Evolutionary conservation across 225 moss, liverwort and hornwort species (phyloP).

Genomic region (Rhytidiadelphus loreus): DNA sequence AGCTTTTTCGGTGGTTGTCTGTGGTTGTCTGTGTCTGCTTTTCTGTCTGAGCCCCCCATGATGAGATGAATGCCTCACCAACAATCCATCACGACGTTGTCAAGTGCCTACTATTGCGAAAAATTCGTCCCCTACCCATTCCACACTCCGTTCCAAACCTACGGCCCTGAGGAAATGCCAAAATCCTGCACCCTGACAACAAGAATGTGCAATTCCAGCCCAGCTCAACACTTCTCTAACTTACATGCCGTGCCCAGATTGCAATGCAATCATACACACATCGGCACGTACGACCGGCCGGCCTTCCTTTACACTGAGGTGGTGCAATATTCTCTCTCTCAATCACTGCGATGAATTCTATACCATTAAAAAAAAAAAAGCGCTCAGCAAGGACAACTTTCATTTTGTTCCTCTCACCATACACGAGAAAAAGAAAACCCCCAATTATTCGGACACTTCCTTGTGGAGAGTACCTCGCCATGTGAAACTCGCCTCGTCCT

Average conservation of each 20-base stretch:
- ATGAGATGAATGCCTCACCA: not conserved
- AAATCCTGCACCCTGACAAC: not conserved
- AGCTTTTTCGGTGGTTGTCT: not conserved
- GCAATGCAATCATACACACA: not conserved
- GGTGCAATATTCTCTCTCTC: not conserved
- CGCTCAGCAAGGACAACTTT: fast-evolving
- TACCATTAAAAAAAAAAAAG: not conserved
- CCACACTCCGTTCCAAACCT: not conserved
- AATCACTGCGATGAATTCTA: not conserved
- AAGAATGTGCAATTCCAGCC: constrained; percentile 2
- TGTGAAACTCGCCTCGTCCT: not conserved
- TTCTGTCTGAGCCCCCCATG: not conserved
- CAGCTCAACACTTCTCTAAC: not conserved
- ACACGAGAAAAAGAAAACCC: not conserved
- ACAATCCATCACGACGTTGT: not conserved
- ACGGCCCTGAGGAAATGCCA: not conserved
- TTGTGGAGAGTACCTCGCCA: not conserved
- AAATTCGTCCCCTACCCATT: too few relatives aligned
- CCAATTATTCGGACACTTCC: not conserved
- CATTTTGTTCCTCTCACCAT: not conserved
- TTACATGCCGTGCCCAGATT: not conserved
- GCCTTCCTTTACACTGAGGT: not conserved
- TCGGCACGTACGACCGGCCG: too few relatives aligned
- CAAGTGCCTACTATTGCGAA: too few relatives aligned
- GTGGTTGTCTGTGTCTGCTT: not conserved